Evolutionary conservation across 2,329 filamentous ascomycete genomes (phyloP).

Genomic region (Akanthomyces uredinophilus): DNA sequence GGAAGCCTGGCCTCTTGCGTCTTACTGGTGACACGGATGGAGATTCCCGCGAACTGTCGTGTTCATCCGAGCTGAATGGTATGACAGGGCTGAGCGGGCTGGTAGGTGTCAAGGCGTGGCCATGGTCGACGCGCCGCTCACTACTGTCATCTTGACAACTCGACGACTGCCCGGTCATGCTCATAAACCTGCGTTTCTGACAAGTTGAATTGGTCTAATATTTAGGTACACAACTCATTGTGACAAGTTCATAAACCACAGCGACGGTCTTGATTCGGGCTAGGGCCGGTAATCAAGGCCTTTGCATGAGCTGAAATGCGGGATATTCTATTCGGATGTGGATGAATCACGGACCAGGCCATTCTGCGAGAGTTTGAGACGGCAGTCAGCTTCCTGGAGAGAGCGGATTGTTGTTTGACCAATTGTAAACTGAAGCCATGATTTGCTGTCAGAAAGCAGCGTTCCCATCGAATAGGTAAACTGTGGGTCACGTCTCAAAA

Average conservation of each 20-base stretch:
- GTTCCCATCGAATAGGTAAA: background rate
- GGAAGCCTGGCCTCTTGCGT: background rate
- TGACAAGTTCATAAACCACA: background rate
- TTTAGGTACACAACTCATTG: background rate
- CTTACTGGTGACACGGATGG: background rate
- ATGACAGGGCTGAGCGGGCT: background rate
- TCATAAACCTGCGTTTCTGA: background rate
- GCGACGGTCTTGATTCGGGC: background rate
- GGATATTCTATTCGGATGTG: background rate
- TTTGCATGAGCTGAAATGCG: background rate
- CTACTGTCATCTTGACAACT: background rate
- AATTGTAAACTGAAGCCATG: background rate
- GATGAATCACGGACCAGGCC: background rate
- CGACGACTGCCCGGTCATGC: background rate
- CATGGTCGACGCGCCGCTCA: background rate
- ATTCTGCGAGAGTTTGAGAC: background rate
- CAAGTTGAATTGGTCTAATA: background rate
- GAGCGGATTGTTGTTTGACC: background rate
- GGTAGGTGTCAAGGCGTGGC: background rate
- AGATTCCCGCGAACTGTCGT: background rate
- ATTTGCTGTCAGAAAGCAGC: constrained; percentile 10
- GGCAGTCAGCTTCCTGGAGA: background rate
- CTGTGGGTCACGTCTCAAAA: background rate
- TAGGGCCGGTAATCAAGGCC: background rate
- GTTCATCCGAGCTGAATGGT: background rate